Base-by-base conservation (phyloP, 2,329 filamentous ascomycete genomes). In the Neonectria magnoliae region DNA sequence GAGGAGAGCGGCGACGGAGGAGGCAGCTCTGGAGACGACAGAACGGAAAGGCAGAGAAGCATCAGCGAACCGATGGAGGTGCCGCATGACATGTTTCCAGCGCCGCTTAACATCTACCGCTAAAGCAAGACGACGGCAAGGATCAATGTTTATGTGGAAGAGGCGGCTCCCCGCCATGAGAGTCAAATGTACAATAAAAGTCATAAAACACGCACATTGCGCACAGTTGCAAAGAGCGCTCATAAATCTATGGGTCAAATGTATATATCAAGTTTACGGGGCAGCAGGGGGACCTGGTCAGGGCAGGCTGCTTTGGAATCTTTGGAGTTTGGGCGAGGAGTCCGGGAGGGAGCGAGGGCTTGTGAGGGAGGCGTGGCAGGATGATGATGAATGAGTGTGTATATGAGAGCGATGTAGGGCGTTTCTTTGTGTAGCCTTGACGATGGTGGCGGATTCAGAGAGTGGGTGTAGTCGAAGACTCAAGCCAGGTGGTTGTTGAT, bases 11-110 rank as follows among this genome's bases (percentile, higher is more conserved):
- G 75, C 18, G 91, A 91, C 57, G 76, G 73, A 1, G 77, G 74
- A 42, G 80, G 77, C 29, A 80, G 83, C 60, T 86, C 83, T 14
- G 83, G 81, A 1, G 85, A 84, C 53, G 84, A 87, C 81, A 71
- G 84, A 66, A 88, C 86, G 4, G 87, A 88, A 75, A 80, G 87
- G 64, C 87, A 88, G 73, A 80, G 87, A 64, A 90, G 84, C 70
- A 79, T 86, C 47, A 83, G 81, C 50, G 81, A 81, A 71, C 80
- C 82, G 13, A 71, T 73, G 18, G 79, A 80, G 27, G 69, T 77
- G 52, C 74, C 76, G 9, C 68, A 71, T n/a, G 72, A 75, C 33
- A 65, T 81, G 60, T 72, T 76, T 47, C 78, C 79, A 29, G 71
- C 76, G 38, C 78, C 78, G 25, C 69, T 81, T 25, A 74, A 73